Percentiles rank a stretch among this genome's conserved stretches.
These are phyloP conservation scores for Lepidium aucheri DNA, from an alignment of 345 rosid species.

Conservation along the genomic window DNA sequence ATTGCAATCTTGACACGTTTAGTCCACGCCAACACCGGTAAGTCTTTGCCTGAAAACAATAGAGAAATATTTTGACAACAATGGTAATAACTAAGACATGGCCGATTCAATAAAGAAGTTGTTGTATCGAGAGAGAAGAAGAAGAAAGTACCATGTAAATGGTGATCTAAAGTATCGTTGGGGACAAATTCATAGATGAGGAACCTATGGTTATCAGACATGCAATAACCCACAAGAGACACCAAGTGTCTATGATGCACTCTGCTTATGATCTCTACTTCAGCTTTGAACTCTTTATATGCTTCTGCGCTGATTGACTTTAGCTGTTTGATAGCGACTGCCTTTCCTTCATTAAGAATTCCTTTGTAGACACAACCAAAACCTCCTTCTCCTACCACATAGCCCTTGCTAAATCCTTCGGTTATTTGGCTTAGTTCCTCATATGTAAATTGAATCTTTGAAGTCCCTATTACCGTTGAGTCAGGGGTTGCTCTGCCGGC, in stretches of 20 bases:
- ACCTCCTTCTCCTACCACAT: conserved; percentile 30
- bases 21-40: conserved; percentile 44
- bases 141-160: conserved; percentile 36
- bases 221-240: conserved; percentile 59
- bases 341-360: conserved; percentile 32
- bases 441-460: conserved; percentile 39
- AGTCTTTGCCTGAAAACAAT: conserved; percentile 35
- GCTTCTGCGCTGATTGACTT: conserved; percentile 27
- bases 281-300: conserved; percentile 31
- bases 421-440: conserved; percentile 52
- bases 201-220: conserved; percentile 31
- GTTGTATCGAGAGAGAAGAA: background rate
- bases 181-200: conserved; percentile 33
- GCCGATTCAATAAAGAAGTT: too few relatives aligned
- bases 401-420: conserved; percentile 19
- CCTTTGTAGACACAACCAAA: conserved; percentile 32
- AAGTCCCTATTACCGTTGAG: conserved; percentile 27
- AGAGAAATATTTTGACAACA: background rate
- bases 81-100: background rate
- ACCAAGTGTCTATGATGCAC: conserved; percentile 46
- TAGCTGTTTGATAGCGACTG: conserved; percentile 67
- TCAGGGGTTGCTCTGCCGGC: conserved; percentile 30
- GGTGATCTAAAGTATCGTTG: conserved; percentile 28
- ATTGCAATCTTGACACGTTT: conserved; percentile 53
- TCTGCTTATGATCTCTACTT: conserved; percentile 33